Evolutionary conservation across 2,329 filamentous ascomycete genomes (phyloP).

Genomic region (Neofusicoccum cordaticola): DNA sequence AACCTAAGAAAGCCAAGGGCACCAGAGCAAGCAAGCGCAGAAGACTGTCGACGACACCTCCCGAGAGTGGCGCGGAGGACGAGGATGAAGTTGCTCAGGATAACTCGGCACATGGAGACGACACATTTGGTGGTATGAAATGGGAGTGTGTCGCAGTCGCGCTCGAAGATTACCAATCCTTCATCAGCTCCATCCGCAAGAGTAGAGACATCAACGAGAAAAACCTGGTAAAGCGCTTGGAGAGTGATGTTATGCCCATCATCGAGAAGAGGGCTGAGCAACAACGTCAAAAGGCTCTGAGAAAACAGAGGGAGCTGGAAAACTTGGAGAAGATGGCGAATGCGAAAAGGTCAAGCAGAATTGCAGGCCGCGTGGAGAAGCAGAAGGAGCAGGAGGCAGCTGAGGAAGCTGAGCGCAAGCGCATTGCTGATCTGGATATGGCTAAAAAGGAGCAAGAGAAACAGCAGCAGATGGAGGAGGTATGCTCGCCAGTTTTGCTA

Average conservation of each 20-base stretch:
- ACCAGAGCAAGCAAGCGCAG: constrained; percentile 69
- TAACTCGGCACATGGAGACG: constrained; percentile 47
- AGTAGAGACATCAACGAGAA: constrained; percentile 85
- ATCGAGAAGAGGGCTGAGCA: constrained; percentile 72
- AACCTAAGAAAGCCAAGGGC: constrained; percentile 57
- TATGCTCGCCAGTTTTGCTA: constrained; percentile 28
- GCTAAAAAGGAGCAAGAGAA: constrained; percentile 58
- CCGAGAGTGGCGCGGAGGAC: constrained; percentile 42
- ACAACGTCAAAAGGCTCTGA: constrained; percentile 68
- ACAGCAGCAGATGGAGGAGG: constrained; percentile 64
- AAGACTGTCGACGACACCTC: constrained; percentile 52
- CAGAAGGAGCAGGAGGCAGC: constrained; percentile 71
- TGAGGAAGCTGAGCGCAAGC: constrained; percentile 67
- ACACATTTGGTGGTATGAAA: constrained; percentile 70
- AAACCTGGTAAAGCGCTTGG: constrained; percentile 66
- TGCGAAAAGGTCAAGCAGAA: constrained; percentile 87
- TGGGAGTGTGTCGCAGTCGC: constrained; percentile 93
- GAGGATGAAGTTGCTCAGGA: constrained; percentile 24
- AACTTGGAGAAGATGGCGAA: constrained; percentile 85
- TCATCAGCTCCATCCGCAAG: constrained; percentile 69
- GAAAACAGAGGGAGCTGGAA: constrained; percentile 75
- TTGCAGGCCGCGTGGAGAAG: constrained; percentile 77
- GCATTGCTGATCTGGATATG: constrained; percentile 61
- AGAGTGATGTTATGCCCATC: constrained; percentile 77
- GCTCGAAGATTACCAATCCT: constrained; percentile 69